Base-by-base conservation (phyloP, 1,284 basidiomycete species). In the Rhizoctonia solani region DNA sequence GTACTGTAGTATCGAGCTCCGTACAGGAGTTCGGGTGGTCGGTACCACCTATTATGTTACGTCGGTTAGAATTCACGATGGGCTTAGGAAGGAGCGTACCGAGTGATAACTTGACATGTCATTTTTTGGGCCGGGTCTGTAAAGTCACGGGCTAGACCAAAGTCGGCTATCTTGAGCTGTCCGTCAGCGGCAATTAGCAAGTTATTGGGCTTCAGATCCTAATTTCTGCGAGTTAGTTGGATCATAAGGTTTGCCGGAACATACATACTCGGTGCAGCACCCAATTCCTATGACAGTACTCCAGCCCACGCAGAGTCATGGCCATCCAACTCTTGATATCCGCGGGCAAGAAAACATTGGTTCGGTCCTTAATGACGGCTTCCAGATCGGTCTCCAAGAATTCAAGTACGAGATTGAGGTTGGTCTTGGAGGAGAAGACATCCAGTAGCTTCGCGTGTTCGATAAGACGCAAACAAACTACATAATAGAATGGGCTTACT, bases 321-420 rank as follows among this genome's bases (percentile, higher is more conserved):
- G 92, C 92, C 87, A 97, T 95, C 97, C 97, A 99, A 73, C 91
- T 90, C 78, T 99, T 99, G 79, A 98, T 96, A 76, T 99, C 96
- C 0, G 92, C 92, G 5, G 93, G 92, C 23, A 95, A 83, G 76
- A 99, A 98, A 37, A 98, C 90, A 55, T 97, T 85, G 1, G 87
- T 82, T 50, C 92, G 85, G 77, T 99, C 95, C 75, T 94, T 94
- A 79, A 99, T 98, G 72, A 99, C 88, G 73, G 93, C 93, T 78
- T 99, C 97, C 30, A 99, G 83, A 78, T 99, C 96, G n/a, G 92
- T 95, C 73, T 97, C 93, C 54, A 99, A 82, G 77, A 96, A 99
- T 76, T 99, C 97, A 23, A 99, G 85, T 23, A 99, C 97, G 49
- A 99, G 87, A 76, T 99, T 99, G 70, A 99, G 83, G 75, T 98